Evolutionary conservation across 83 land plant genomes (phyloP).

Genomic region (Thuja plicata): DNA sequence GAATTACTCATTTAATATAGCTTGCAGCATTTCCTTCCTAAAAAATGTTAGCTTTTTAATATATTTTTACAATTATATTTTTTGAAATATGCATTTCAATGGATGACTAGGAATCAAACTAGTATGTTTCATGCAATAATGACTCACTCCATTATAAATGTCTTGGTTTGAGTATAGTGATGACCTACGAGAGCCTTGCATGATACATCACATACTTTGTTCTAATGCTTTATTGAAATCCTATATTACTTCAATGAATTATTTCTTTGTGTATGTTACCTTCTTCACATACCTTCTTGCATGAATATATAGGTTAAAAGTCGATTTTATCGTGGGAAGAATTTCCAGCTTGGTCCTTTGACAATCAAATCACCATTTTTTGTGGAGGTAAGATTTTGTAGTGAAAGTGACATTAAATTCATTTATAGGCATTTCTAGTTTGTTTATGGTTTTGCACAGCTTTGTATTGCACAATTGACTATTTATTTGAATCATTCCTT

Average conservation of each 20-base stretch:
- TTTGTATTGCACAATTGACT: background rate
- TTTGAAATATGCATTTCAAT: background rate
- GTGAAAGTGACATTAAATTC: background rate
- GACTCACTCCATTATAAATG: background rate
- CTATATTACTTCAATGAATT: background rate
- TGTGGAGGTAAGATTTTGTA: slow-evolving; percentile 17
- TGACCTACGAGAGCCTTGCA: background rate
- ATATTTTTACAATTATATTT: background rate
- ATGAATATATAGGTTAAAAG: slow-evolving; percentile 20
- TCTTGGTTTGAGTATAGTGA: background rate
- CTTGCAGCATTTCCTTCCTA: background rate
- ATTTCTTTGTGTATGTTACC: background rate
- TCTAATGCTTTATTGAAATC: background rate
- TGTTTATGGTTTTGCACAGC: background rate
- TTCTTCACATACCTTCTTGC: background rate
- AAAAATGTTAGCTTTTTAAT: background rate
- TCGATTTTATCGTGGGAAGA: slow-evolving; percentile 18
- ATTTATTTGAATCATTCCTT: background rate
- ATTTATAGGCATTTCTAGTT: background rate
- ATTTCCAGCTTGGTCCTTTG: slow-evolving; percentile 27
- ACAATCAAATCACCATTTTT: slow-evolving; percentile 20
- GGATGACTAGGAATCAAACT: background rate
- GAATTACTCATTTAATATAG: background rate
- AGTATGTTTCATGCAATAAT: background rate
- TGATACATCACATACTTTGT: background rate